Percentiles rank a stretch among this genome's conserved stretches.
phyloP scores from a whole-genome alignment of 2,329 filamentous ascomycete genomes.

The Fusarium secorum region DNA sequence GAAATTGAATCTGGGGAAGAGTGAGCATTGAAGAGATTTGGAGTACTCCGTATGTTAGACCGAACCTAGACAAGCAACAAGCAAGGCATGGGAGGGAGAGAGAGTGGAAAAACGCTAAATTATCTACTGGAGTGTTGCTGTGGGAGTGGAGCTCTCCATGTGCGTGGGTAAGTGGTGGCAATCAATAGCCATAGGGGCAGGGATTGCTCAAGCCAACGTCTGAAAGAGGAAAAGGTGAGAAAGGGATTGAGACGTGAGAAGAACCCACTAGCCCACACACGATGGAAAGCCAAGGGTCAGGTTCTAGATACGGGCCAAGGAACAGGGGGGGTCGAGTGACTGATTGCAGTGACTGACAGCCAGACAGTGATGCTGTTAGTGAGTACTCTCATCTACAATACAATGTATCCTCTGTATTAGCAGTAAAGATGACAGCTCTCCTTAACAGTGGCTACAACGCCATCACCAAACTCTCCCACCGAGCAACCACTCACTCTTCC shows the following conservation, averaged over 20 bases:
- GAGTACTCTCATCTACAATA: background rate
- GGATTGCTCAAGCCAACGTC: constrained; percentile 9
- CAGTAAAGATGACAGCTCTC: background rate
- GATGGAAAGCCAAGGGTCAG: constrained; percentile 5
- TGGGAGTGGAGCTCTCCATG: background rate
- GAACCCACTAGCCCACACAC: background rate
- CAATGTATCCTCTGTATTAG: background rate
- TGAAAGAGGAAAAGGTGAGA: constrained; percentile 11
- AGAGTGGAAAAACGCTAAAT: background rate
- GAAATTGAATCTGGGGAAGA: constrained; percentile 24
- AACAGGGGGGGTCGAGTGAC: background rate
- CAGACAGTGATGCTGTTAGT: background rate
- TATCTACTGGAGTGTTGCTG: constrained; percentile 4
- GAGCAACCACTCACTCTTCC: background rate
- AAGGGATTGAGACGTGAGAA: too few relatives aligned
- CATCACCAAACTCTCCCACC: background rate
- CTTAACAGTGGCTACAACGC: background rate
- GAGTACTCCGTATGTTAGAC: background rate
- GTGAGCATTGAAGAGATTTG: constrained; percentile 22
- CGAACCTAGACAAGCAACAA: background rate
- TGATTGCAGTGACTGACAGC: background rate
- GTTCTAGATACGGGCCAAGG: background rate
- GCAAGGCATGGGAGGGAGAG: background rate
- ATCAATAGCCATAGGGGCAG: constrained; percentile 2
- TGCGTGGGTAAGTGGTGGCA: constrained; percentile 19